Evolutionary conservation across 2,329 filamentous ascomycete species (phyloP), one percentile per base, ranked within the genome.

Genomic region (Penicillium sp.): DNA sequence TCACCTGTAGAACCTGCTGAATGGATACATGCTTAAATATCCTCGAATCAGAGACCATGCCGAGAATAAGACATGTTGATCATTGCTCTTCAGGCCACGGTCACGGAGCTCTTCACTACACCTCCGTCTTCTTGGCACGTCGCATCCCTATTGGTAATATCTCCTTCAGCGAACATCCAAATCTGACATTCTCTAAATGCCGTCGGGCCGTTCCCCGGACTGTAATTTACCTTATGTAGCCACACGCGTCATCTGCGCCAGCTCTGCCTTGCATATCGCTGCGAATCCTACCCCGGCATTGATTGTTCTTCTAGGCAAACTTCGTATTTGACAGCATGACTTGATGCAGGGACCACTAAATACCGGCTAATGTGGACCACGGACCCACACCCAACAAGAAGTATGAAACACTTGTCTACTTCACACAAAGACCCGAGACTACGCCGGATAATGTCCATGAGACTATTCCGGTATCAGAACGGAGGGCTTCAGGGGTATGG

Each of bases 1-100:
- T 27, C 10, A 10, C 10, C 10, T 27, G 26, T 27, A 7, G 26
- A 27, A 27, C 26, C 26, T 6, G 10, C 26, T 26, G 21, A 26
- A 44, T 3, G 7, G 26, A 7, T 4, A 39, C 29, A 51, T 24
- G 32, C 43, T 17, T 8, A 46, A 52, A 41, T 43, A 13, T 54
- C 51, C 53, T 52, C 56, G 50, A 61, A 62, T 63, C 55, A 60
- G 15, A 26, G 23, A 29, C 8, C 26, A 13, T 13, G 10, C 34
- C 39, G 24, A 40, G 26, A 23, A 30, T 15, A 24, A 33, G 24
- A 17, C 33, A 17, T 41, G 63, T 59, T 55, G 59, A 67, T 67
- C 64, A 59, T 63, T 66, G 41, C 62, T 63, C 21, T 58, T 57
- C 60, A 58, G 44, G 62, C 51, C 61, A 64, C 62, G 60, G 61